These are phyloP conservation scores for Heliosperma pusillum DNA, from an alignment of 148 eudicot genomes.

Conservation along the genomic window DNA sequence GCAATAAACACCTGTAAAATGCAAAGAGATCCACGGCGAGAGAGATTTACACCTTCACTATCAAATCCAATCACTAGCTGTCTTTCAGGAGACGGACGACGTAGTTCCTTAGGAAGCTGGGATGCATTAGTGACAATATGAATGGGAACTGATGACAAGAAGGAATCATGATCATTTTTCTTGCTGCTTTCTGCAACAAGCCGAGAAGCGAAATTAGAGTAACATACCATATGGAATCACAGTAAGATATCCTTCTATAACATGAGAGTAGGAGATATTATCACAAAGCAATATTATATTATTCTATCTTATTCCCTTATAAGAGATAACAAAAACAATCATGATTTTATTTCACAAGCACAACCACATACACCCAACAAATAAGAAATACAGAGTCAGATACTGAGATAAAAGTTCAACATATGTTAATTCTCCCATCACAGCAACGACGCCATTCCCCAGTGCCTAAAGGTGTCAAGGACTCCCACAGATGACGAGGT, in stretches of 20 bases:
- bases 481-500: neutral
- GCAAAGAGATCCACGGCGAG: conserved; percentile 33
- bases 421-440: neutral
- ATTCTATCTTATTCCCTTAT: neutral
- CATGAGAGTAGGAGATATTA: no score
- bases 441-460: neutral
- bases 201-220: neutral
- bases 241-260: no score
- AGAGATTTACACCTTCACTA: conserved; percentile 34
- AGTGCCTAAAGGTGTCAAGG: neutral
- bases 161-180: conserved; percentile 19
- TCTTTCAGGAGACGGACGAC: conserved; percentile 20
- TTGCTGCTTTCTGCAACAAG: conserved; percentile 13
- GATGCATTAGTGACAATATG: conserved; percentile 28
- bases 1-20: conserved; percentile 27
- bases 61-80: conserved; percentile 29
- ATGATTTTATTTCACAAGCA: neutral
- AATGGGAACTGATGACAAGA: conserved; percentile 17
- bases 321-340: neutral
- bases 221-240: neutral
- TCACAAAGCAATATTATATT: no score
- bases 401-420: neutral
- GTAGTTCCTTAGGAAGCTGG: conserved; percentile 27
- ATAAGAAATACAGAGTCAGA: no score
- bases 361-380: no score